These are phyloP conservation scores for Populus euphratica DNA, from an alignment of 345 rosid species.

Conservation along the genomic window DNA sequence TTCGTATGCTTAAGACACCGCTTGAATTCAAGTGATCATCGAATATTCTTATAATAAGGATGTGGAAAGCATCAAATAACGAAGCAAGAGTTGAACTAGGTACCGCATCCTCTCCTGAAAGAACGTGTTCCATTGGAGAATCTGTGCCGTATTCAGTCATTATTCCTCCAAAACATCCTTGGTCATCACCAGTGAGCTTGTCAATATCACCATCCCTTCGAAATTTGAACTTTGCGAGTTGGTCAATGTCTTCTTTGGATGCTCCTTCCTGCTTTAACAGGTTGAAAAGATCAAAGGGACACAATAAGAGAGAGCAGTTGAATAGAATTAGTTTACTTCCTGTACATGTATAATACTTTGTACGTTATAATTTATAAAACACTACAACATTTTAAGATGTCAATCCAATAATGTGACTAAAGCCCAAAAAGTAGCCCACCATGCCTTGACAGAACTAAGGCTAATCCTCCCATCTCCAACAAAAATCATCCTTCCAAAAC, in stretches of 20 bases:
- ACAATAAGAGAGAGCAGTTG: not conserved
- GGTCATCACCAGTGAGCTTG: slow-evolving; percentile 40
- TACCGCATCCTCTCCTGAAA: slow-evolving; percentile 84
- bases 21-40: not conserved
- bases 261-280: slow-evolving; percentile 77
- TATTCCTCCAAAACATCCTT: slow-evolving; percentile 59
- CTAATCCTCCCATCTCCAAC: not conserved
- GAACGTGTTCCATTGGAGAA: slow-evolving; percentile 55
- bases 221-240: slow-evolving; percentile 71
- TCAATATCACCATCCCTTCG: slow-evolving; percentile 40
- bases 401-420: not conserved
- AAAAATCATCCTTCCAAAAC: not conserved
- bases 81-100: slow-evolving; percentile 16
- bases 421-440: too few relatives aligned
- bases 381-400: not conserved
- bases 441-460: not conserved
- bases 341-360: too few relatives aligned
- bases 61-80: not conserved
- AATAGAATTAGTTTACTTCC: too few relatives aligned
- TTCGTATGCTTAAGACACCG: not conserved
- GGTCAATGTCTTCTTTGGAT: slow-evolving; percentile 83
- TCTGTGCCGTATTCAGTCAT: slow-evolving; percentile 84
- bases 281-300: slow-evolving; percentile 4
- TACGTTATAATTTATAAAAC: not conserved
- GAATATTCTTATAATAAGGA: not conserved